Conservation (phyloP, 2,329 filamentous ascomycete genomes). For the Lojkania enalia region DNA sequence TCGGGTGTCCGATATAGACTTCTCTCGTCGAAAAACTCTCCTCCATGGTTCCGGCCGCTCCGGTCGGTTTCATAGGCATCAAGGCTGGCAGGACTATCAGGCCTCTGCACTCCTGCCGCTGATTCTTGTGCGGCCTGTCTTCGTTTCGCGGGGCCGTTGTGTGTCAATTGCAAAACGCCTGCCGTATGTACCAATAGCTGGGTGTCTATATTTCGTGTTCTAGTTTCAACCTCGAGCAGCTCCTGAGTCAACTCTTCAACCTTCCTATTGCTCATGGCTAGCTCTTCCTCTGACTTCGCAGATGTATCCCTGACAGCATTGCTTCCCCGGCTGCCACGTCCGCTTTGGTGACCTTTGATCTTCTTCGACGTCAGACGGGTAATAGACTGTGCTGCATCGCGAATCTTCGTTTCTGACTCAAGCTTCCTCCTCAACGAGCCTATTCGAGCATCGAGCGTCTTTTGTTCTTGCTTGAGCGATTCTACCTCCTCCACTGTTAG, state of each 20-base stretch:
- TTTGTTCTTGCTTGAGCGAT: conserved; percentile 82
- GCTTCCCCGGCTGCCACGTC: conserved; percentile 54
- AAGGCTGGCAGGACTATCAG: conserved; percentile 76
- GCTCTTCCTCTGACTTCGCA: conserved; percentile 70
- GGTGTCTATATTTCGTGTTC: conserved; percentile 71
- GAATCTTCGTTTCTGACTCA: conserved; percentile 87
- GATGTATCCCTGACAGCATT: conserved; percentile 47
- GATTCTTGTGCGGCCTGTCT: conserved; percentile 48
- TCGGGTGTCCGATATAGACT: conserved; percentile 73
- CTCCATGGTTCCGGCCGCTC: conserved; percentile 56
- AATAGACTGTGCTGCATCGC: conserved; percentile 88
- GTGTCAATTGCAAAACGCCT: conserved; percentile 86
- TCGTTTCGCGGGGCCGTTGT: conserved; percentile 71
- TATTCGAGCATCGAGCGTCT: conserved; percentile 72
- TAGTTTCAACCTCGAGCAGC: conserved; percentile 77
- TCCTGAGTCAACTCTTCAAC: conserved; percentile 85
- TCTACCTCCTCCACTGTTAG: conserved; percentile 92
- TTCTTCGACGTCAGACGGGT: conserved; percentile 75
- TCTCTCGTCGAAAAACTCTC: conserved; percentile 74
- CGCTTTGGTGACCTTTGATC: conserved; percentile 51
- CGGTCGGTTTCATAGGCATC: conserved; percentile 66
- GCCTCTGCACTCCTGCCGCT: conserved; percentile 50
- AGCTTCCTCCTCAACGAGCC: conserved; percentile 82
- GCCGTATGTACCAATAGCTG: conserved; percentile 87
- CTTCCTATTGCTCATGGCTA: conserved; percentile 72